These are phyloP conservation scores for Cudoniella acicularis DNA, from an alignment of 495 filamentous ascomycete species.

Conservation along the genomic window DNA sequence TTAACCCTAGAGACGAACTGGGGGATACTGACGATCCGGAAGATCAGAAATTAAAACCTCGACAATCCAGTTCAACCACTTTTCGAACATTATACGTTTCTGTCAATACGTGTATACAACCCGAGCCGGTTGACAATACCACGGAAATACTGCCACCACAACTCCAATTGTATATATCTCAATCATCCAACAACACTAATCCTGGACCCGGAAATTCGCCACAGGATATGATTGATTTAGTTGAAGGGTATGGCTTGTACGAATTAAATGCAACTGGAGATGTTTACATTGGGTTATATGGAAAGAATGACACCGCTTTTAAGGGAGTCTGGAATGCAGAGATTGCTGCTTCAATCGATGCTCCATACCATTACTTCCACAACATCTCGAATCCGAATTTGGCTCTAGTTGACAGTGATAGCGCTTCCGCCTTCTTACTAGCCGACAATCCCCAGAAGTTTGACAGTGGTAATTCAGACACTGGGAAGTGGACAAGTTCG, in stretches of 20 bases:
- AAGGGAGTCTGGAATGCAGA: constrained; percentile 67
- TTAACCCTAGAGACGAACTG: too few relatives aligned
- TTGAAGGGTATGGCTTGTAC: constrained; percentile 60
- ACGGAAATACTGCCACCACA: constrained; percentile 54
- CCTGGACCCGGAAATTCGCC: constrained; percentile 57
- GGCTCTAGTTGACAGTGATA: constrained; percentile 76
- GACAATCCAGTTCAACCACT: constrained; percentile 10
- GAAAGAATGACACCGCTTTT: constrained; percentile 49
- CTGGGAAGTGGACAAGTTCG: constrained; percentile 52
- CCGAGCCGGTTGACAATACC: constrained; percentile 36
- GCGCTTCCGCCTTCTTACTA: constrained; percentile 67
- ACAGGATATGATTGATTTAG: constrained; percentile 41
- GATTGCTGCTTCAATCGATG: constrained; percentile 78
- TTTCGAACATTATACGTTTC: constrained; percentile 66
- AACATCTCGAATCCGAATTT: constrained; percentile 45
- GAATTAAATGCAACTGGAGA: constrained; percentile 51
- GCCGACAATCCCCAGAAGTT: constrained; percentile 64
- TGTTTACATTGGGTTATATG: constrained; percentile 72
- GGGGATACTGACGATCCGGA: not conserved
- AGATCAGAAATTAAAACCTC: constrained; percentile 2
- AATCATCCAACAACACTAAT: constrained; percentile 53
- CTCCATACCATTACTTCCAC: constrained; percentile 54
- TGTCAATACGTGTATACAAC: constrained; percentile 76
- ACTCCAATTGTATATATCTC: constrained; percentile 75
- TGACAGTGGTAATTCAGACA: constrained; percentile 34